phyloP scores from a whole-genome alignment of 495 filamentous ascomycete genomes.

The Lineolata rhizophorae region DNA sequence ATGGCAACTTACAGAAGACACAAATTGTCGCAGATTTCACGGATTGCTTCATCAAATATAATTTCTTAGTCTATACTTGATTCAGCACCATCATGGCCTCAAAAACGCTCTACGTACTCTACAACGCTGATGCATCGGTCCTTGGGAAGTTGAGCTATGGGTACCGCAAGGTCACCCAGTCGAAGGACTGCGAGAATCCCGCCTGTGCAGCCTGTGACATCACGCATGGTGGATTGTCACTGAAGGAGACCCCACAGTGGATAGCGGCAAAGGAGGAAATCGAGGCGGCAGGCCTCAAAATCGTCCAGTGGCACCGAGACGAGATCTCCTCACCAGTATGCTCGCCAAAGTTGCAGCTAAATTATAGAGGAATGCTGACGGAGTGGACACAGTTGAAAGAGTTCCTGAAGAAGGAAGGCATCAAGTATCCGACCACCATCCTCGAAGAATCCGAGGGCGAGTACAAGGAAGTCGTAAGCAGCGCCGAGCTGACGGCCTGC shows the following conservation, averaged over 20 bases:
- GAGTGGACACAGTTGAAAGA: too few relatives aligned
- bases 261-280: conserved; percentile 8
- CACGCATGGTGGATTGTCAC: conserved; percentile 14
- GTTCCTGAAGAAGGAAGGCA: too few relatives aligned
- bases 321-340: background rate
- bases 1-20: too few relatives aligned
- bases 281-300: conserved; percentile 2
- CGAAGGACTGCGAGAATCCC: conserved; percentile 2
- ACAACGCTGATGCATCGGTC: conserved; percentile 15
- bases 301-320: conserved; percentile 5
- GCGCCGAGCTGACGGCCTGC: too few relatives aligned
- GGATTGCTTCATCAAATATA: too few relatives aligned
- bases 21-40: too few relatives aligned
- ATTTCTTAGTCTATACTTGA: too few relatives aligned
- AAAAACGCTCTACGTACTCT: conserved; percentile 13
- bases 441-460: too few relatives aligned
- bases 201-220: conserved; percentile 18
- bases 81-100: background rate
- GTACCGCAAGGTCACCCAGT: conserved; percentile 11
- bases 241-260: conserved; percentile 13
- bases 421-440: too few relatives aligned
- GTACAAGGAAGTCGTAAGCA: too few relatives aligned
- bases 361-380: too few relatives aligned
- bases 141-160: conserved; percentile 15
- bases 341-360: too few relatives aligned